Conservation (phyloP, 2,329 filamentous ascomycete species). For the Knufia petricola region DNA sequence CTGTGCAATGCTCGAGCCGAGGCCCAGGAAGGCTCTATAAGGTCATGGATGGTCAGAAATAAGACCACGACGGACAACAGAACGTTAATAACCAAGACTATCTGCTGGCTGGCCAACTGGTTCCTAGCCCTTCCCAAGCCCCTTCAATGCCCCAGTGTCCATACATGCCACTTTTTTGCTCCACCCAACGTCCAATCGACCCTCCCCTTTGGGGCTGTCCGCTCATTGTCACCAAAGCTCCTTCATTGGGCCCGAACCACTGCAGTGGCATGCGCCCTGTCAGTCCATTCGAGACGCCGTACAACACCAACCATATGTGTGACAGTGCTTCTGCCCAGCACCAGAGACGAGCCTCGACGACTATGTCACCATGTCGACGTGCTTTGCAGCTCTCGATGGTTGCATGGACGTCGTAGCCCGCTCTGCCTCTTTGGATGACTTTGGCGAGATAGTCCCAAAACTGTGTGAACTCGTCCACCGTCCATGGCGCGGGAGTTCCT, state of each 20-base stretch:
- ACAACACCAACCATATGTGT: conserved; percentile 67
- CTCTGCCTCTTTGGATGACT: conserved; percentile 32
- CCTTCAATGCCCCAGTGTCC: conserved; percentile 13
- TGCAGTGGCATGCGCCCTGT: conserved; percentile 13
- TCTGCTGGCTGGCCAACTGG: too few species aligned
- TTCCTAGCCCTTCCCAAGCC: background rate
- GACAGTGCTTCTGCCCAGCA: conserved; percentile 67
- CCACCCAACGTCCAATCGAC: conserved; percentile 5
- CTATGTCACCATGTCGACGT: conserved; percentile 10
- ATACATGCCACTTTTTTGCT: background rate
- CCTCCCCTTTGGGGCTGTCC: conserved; percentile 7
- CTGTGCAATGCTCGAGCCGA: too few species aligned
- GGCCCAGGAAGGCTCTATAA: too few species aligned
- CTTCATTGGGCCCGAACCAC: conserved; percentile 14
- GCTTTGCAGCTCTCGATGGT: background rate
- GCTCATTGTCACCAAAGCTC: conserved; percentile 17
- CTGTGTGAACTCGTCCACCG: conserved; percentile 26
- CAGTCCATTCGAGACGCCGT: conserved; percentile 16
- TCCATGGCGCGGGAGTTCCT: conserved; percentile 24
- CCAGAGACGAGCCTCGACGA: conserved; percentile 52
- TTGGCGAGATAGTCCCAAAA: conserved; percentile 35
- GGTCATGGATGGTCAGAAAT: too few species aligned
- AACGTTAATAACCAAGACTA: too few species aligned
- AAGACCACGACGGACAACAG: too few species aligned
- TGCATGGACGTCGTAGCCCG: conserved; percentile 28